These are phyloP conservation scores for Salix purpurea DNA, from an alignment of 345 rosid genomes.

Conservation along the genomic window DNA sequence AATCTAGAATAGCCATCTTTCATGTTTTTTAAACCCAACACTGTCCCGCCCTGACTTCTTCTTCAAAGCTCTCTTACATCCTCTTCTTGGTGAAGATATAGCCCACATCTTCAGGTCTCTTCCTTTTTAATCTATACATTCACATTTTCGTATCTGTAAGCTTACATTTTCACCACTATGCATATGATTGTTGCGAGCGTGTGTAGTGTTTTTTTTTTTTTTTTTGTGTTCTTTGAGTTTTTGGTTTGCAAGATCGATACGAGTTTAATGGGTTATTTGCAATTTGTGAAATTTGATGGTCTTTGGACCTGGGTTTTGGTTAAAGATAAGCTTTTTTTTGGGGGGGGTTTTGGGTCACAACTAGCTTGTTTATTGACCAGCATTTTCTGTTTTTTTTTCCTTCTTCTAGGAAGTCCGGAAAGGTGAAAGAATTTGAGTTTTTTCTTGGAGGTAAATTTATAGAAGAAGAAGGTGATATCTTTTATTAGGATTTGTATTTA, in stretches of 20 bases:
- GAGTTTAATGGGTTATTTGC: not conserved
- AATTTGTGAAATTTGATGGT: not conserved
- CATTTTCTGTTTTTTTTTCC: not conserved
- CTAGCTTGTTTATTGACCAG: not conserved
- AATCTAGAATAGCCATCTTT: not conserved
- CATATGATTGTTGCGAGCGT: not conserved
- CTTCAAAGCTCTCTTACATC: not conserved
- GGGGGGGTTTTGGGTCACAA: not conserved
- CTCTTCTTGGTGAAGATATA: not conserved
- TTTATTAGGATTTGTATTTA: not conserved
- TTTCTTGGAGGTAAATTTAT: not conserved
- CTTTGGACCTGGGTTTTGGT: not conserved
- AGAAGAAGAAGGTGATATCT: not conserved
- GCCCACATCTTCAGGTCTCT: not conserved
- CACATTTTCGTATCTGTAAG: not conserved
- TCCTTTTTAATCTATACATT: not conserved
- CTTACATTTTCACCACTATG: not conserved
- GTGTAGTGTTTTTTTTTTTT: not conserved
- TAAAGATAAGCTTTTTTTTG: not conserved
- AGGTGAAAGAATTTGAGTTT: not conserved
- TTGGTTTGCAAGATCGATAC: not conserved
- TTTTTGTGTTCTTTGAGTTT: not conserved
- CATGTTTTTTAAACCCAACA: not conserved
- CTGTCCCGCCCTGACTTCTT: not conserved
- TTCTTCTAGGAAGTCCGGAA: too few species aligned